Conservation (phyloP, 1,284 basidiomycete species). For the Rhizopogon parksii region DNA sequence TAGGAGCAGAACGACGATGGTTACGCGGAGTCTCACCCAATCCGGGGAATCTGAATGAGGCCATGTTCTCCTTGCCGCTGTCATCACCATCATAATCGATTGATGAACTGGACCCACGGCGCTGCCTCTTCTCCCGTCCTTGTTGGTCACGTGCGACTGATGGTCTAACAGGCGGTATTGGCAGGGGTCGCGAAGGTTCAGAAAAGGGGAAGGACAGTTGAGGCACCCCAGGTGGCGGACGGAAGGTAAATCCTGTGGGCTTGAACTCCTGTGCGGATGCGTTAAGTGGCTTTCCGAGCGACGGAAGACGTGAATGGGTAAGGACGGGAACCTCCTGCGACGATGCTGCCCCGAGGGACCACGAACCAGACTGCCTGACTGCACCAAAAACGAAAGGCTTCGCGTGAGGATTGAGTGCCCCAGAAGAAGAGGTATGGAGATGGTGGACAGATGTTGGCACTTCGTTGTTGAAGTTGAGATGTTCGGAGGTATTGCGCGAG, state of each 20-base stretch:
- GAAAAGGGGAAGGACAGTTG: constrained; percentile 38
- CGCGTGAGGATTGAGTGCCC: constrained; percentile 64
- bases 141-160: constrained; percentile 37
- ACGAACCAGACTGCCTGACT: constrained; percentile 23
- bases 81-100: constrained; percentile 39
- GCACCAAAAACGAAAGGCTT: constrained; percentile 74
- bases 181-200: constrained; percentile 29
- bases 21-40: constrained; percentile 43
- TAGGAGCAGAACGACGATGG: constrained; percentile 40
- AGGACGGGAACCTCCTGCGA: constrained; percentile 33
- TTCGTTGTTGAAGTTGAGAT: constrained; percentile 13
- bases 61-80: constrained; percentile 44
- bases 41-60: constrained; percentile 68
- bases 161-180: constrained; percentile 25
- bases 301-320: constrained; percentile 52
- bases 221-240: constrained; percentile 56
- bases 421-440: constrained; percentile 21
- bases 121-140: constrained; percentile 71
- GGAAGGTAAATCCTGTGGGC: constrained; percentile 64
- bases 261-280: constrained; percentile 75
- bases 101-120: constrained; percentile 37
- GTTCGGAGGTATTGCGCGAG: constrained; percentile 47
- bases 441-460: constrained; percentile 11
- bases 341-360: constrained; percentile 26
- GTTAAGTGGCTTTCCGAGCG: constrained; percentile 63